Evolutionary conservation across 2,329 filamentous ascomycete genomes (phyloP).

Genomic region (Aspergillus aculeatus): DNA sequence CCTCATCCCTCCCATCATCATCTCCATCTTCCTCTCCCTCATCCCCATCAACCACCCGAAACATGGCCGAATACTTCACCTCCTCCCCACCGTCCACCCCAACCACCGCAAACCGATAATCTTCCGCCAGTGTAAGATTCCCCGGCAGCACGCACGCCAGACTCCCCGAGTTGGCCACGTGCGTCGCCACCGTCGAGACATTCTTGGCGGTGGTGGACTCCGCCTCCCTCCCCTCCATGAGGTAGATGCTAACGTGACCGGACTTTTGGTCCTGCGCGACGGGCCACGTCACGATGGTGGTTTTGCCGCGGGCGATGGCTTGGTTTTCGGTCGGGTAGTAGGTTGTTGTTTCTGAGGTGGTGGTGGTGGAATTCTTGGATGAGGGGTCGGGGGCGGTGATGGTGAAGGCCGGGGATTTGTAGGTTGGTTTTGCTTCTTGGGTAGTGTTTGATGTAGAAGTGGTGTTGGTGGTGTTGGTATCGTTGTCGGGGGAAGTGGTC

Average conservation of each 20-base stretch:
- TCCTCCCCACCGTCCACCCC: background rate
- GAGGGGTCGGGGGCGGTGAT: background rate
- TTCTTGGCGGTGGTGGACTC: background rate
- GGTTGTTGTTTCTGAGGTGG: background rate
- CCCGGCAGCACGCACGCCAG: background rate
- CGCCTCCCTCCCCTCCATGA: background rate
- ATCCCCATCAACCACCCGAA: background rate
- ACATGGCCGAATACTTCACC: background rate
- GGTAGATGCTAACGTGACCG: background rate
- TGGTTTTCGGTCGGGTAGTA: background rate
- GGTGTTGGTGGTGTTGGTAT: background rate
- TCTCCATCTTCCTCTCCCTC: background rate
- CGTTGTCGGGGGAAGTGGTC: background rate
- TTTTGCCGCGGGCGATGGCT: background rate
- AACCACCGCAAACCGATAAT: constrained; percentile 4
- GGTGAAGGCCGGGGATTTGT: background rate
- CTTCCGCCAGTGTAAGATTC: background rate
- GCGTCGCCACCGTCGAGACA: background rate
- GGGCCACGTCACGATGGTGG: background rate
- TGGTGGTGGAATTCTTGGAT: background rate
- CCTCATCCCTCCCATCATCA: background rate
- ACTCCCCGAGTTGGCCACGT: background rate
- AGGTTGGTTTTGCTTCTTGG: background rate
- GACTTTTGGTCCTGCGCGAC: background rate
- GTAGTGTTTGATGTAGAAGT: background rate